Evolutionary conservation across 768 basidiomycete species (phyloP), one percentile per base, ranked within the genome.

Genomic region (Boletus vinaceobasis): DNA sequence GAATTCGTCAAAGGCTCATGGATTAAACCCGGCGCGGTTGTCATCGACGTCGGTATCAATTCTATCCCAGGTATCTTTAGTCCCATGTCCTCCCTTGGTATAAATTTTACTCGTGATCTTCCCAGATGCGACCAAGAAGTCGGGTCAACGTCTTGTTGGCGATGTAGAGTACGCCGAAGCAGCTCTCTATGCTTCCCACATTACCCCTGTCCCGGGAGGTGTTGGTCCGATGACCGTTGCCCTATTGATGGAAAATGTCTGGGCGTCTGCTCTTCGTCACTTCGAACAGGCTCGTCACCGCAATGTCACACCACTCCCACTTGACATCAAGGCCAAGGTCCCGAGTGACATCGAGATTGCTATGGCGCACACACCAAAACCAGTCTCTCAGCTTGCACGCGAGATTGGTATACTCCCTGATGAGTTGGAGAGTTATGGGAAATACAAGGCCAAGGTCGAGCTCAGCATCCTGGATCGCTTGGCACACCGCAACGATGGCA

Each of bases 221-320:
- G 97, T 99, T 49, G 97, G 97, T 13, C 97, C 97, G n/a, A 97
- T 98, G 95, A 99, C 97, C 14, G 97, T 99, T 54, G 97, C 97
- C 21, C 80, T 98, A 77, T 85, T 99, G 59, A 98, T 99, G 95
- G 82, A 86, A 66, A 99, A 98, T 74, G 96, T 95, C 2, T 75
- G 93, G 60, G 76, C 79, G 59, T 88, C 93, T 45, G 94, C 95
- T 23, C 81, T 90, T 70, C 85, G 90, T 48, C 79, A 85, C 48
- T 94, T 89, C 81, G 83, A 88, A 60, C 77, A 83, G 48, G 73
- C 81, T 42, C 81, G 86, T 45, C 69, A 79, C 13, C 81, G 85
- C 53, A 86, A 85, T 65, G 72, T 94, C 70, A 85, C 80, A 58
- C 93, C 93, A 7, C 81, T 98, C 44, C 82, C 83, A 54, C 80